Percentiles rank a stretch among this genome's conserved stretches.
These are phyloP conservation scores for Bipolaris oryzae DNA, from an alignment of 2,329 filamentous ascomycete species.

Conservation along the genomic window DNA sequence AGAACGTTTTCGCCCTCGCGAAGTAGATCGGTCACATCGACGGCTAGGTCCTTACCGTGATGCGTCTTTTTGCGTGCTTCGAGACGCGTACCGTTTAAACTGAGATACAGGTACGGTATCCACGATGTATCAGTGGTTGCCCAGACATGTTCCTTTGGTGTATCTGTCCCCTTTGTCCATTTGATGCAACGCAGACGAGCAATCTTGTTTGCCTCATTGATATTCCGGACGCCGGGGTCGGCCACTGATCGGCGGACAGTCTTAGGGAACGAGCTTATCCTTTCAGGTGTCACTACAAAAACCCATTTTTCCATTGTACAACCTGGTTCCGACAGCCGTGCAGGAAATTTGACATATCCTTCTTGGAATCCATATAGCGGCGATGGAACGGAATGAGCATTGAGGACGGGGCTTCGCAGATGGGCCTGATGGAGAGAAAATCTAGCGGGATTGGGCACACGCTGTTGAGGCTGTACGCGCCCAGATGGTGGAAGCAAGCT, in stretches of 20 bases:
- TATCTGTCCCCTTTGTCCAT: slow-evolving; percentile 27
- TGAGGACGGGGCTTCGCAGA: slow-evolving; percentile 60
- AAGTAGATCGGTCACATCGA: slow-evolving; percentile 72
- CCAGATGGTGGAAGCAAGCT: slow-evolving; percentile 47
- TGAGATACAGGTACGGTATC: slow-evolving; percentile 71
- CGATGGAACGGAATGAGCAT: slow-evolving; percentile 21
- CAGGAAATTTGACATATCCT: slow-evolving; percentile 58
- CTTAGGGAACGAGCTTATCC: slow-evolving; percentile 47
- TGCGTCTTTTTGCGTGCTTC: slow-evolving; percentile 71
- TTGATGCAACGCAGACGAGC: slow-evolving; percentile 73
- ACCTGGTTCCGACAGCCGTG: slow-evolving; percentile 41
- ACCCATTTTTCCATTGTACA: slow-evolving; percentile 51
- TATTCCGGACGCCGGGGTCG: slow-evolving; percentile 38
- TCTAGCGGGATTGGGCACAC: slow-evolving; percentile 53
- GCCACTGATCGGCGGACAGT: slow-evolving; percentile 35
- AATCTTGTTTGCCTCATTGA: slow-evolving; percentile 61
- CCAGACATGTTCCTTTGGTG: slow-evolving; percentile 63
- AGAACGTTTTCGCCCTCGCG: slow-evolving; percentile 66
- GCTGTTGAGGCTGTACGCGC: slow-evolving; percentile 44
- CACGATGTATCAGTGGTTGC: slow-evolving; percentile 67
- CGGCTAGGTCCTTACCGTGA: slow-evolving; percentile 74
- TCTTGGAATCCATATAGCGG: slow-evolving; percentile 64
- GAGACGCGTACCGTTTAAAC: slow-evolving; percentile 64
- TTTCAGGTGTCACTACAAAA: slow-evolving; percentile 55
- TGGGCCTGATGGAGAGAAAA: slow-evolving; percentile 65